Evolutionary conservation across 441 rosid genomes (phyloP).

Genomic region (Cnidoscolus chayamansa): DNA sequence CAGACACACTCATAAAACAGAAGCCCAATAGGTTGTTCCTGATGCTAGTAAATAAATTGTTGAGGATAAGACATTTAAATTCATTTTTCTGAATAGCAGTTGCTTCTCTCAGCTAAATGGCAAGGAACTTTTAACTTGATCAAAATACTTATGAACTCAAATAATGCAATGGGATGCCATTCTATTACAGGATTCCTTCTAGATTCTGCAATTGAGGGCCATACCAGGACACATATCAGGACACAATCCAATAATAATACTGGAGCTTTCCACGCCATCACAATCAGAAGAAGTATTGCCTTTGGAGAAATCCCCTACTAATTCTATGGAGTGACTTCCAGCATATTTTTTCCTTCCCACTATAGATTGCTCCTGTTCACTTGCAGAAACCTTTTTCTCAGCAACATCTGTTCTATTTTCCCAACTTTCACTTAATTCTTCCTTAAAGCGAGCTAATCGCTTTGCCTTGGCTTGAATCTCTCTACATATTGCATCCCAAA

Average conservation of each 20-base stretch:
- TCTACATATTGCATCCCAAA: slow-evolving; percentile 38
- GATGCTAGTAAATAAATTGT: slow-evolving; percentile 13
- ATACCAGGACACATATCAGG: slow-evolving; percentile 99
- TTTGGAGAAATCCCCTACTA: slow-evolving; percentile 40
- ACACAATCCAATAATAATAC: slow-evolving; percentile 75
- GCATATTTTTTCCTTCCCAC: slow-evolving; percentile 36
- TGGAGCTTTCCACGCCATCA: slow-evolving; percentile 55
- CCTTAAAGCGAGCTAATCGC: slow-evolving; percentile 83
- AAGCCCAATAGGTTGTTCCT: slow-evolving; percentile 12
- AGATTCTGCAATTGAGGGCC: slow-evolving; percentile 29
- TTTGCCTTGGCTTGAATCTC: slow-evolving; percentile 94
- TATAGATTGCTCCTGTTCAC: slow-evolving; percentile 35
- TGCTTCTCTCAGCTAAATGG: slow-evolving; percentile 22
- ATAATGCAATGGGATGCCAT: slow-evolving; percentile 18
- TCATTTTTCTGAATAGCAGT: slow-evolving; percentile 16
- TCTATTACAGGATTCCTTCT: slow-evolving; percentile 22
- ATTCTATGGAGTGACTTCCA: slow-evolving; percentile 33
- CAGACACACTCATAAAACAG: slow-evolving; percentile 24
- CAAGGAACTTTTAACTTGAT: slow-evolving; percentile 6
- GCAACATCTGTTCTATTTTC: slow-evolving; percentile 39
- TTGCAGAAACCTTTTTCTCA: slow-evolving; percentile 42
- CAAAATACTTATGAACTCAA: slow-evolving; percentile 12
- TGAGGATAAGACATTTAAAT: not conserved
- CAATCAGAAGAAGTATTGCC: slow-evolving; percentile 45
- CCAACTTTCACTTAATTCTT: slow-evolving; percentile 55